Base-by-base conservation (phyloP, 176 grass and related monocot species). In the Tillandsia fasciculata region DNA sequence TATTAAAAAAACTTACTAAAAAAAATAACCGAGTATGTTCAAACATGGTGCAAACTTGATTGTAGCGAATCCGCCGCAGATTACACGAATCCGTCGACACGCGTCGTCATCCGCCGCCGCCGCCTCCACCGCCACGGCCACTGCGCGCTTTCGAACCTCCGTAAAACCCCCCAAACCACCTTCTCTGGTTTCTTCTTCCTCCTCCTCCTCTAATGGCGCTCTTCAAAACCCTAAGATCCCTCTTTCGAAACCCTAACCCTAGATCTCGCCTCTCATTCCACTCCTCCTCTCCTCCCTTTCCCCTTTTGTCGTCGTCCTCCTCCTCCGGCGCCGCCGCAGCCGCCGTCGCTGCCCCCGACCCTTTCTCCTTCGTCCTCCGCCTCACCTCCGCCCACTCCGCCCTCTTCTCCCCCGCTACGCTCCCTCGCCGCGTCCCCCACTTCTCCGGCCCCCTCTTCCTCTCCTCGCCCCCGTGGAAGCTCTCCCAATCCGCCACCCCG, bases 181-280 rank as follows among this genome's bases (percentile, higher is more conserved):
- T 2, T 1, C 1, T 15, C 0, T 5, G 4, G 3, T 42, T 59
- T 22, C 47, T 51, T 49, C n/a, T 70, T 18, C 65, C 14, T 23
- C 63, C 2, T 57, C 10, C 63, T 12, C 65, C 33, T 4, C 26
- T 52, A 50, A 88, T 89, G 92, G 76, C 81, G 28, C 56, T 92
- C 83, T 79, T 78, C 70, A 92, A 70, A 84, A 90, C 86, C 76
- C 83, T 94, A 48, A 89, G 65, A 76, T 76, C 83, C 80, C 90
- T 94, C 23, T 48, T 79, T 50, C 77, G 86, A 52, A 81, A 71
- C 75, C 69, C 73, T 13, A 63, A 59, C 42, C 56, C 66, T 28
- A 76, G 26, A 26, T 71, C 74, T 50, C 74, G 71, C 59, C 26
- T 78, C 53, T 70, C 76, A 52, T 52, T 79, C 70, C 22, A 76